These are phyloP conservation scores for Aegilops sharonensis DNA, from an alignment of 176 grass and related monocot genomes.

Conservation along the genomic window DNA sequence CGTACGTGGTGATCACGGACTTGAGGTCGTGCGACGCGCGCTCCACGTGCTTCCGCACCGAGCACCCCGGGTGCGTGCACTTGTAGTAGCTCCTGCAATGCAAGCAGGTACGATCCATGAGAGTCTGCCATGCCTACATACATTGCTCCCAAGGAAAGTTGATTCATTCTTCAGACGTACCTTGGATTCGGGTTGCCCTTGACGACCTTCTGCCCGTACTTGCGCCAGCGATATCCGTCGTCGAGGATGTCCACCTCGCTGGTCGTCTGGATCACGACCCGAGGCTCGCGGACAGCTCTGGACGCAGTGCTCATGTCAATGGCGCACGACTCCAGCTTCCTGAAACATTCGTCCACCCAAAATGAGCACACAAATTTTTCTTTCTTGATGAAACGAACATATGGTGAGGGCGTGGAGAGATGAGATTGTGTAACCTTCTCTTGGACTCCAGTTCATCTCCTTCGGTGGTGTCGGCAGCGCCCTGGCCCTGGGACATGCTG, in stretches of 20 bases:
- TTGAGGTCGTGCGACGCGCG: slow-evolving; percentile 70
- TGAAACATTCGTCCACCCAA: slow-evolving; percentile 12
- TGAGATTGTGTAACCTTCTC: slow-evolving; percentile 40
- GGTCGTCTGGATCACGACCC: slow-evolving; percentile 69
- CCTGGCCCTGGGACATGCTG: slow-evolving; percentile 25
- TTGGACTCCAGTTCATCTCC: slow-evolving; percentile 54
- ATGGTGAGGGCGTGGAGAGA: background rate
- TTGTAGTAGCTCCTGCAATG: slow-evolving; percentile 74
- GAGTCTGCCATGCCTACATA: background rate
- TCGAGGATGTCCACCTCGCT: slow-evolving; percentile 72
- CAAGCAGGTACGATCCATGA: background rate
- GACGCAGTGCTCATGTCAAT: slow-evolving; percentile 50
- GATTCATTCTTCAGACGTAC: slow-evolving; percentile 10
- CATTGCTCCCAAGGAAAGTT: background rate
- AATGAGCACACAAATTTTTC: background rate
- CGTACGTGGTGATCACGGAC: slow-evolving; percentile 74
- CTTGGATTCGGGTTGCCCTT: slow-evolving; percentile 75
- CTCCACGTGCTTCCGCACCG: slow-evolving; percentile 70
- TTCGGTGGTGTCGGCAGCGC: slow-evolving; percentile 21
- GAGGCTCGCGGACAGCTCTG: slow-evolving; percentile 57
- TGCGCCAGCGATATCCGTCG: slow-evolving; percentile 83
- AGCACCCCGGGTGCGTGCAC: slow-evolving; percentile 63
- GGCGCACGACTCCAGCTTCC: slow-evolving; percentile 64
- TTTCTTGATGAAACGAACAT: background rate
- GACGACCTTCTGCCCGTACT: slow-evolving; percentile 81